Percentiles rank a stretch among this genome's conserved stretches.
Conservation (phyloP, 2,329 filamentous ascomycete species). For the Cytospora paraplurivora region DNA sequence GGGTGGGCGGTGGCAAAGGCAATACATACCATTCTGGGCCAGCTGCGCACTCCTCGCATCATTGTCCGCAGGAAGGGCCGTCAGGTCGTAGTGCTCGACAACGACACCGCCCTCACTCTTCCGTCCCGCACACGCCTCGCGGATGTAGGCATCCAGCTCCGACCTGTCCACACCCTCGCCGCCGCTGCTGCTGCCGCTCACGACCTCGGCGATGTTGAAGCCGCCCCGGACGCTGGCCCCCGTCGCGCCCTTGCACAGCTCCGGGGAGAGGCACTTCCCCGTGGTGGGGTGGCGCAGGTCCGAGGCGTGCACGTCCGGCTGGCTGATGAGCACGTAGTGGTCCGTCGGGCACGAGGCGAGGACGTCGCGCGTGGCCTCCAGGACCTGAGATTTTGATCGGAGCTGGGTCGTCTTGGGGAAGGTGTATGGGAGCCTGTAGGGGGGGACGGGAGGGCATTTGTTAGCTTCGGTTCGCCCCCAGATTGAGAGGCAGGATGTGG, state of each 20-base stretch:
- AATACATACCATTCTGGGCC: conserved; percentile 49
- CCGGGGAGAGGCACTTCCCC: conserved; percentile 54
- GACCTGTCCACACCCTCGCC: conserved; percentile 32
- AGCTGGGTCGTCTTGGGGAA: conserved; percentile 42
- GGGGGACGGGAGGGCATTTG: conserved; percentile 38
- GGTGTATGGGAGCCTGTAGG: conserved; percentile 28
- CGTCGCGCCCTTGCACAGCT: conserved; percentile 49
- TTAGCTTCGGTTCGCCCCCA: conserved; percentile 15
- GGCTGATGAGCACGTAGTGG: conserved; percentile 75
- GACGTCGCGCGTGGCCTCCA: conserved; percentile 48
- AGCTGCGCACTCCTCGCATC: conserved; percentile 49
- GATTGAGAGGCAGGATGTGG: background rate
- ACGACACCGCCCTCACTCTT: conserved; percentile 38
- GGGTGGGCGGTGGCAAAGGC: background rate
- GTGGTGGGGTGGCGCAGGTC: conserved; percentile 61
- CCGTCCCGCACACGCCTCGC: conserved; percentile 47
- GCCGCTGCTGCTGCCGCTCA: conserved; percentile 49
- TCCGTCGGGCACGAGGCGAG: conserved; percentile 71
- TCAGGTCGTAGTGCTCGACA: conserved; percentile 46
- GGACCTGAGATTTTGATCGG: conserved; percentile 50
- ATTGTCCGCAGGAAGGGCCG: conserved; percentile 41
- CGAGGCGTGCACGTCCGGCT: conserved; percentile 70
- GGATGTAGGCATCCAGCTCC: conserved; percentile 48
- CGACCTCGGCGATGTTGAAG: conserved; percentile 59
- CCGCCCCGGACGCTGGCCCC: conserved; percentile 39